Evolutionary conservation across 225 moss, liverwort and hornwort genomes (phyloP), one percentile per base, ranked within the genome.

Genomic region (Sphagnum contortum): DNA sequence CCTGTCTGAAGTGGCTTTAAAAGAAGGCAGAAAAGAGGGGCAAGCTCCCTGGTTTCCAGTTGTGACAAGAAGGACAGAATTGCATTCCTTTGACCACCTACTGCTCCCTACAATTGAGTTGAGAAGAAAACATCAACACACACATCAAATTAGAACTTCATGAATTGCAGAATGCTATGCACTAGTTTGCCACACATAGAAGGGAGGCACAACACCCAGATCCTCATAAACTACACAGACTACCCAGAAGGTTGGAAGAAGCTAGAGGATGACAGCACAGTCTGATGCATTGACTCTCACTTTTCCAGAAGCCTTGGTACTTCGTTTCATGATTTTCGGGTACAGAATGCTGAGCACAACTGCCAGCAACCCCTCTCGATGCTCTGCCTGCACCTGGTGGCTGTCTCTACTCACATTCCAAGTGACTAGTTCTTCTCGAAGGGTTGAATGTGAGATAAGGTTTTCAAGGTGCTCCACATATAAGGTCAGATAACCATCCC

Each of bases 291-390:
- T 29, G 29, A 29, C 29, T 12, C 53, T 65, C 60, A 84, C 89
- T 87, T 91, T 99, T 74, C 91, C 91, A 68, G 90, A 74, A 57
- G 87, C 87, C 64, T 93, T 99, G 8, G 74, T 82, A 58, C 88
- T 89, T 62, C 93, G 85, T 80, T 89, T 90, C 93, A 99, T 89
- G 9, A 98, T 83, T 76, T 88, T 98, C 4, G 98, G 98, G 73
- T 78, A 99, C 46, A 99, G 77, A 70, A 99, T 82, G 66, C 80
- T 79, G 9, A 99, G 75, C 48, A 91, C 70, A 64, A 86, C 83
- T 51, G 76, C 70, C 61, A 99, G 76, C 53, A 93, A 79, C 5
- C 78, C 87, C 64, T 81, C 70, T 60, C 98, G 79, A 56, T 93
- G 85, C 44, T 99, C 93, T 44, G 84, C 83, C 68, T 86, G 86